A percentile compares a stretch with the other conserved stretches of the same genome.
phyloP scores from a whole-genome alignment of 495 filamentous ascomycete species.

The Acidiella bohemica region DNA sequence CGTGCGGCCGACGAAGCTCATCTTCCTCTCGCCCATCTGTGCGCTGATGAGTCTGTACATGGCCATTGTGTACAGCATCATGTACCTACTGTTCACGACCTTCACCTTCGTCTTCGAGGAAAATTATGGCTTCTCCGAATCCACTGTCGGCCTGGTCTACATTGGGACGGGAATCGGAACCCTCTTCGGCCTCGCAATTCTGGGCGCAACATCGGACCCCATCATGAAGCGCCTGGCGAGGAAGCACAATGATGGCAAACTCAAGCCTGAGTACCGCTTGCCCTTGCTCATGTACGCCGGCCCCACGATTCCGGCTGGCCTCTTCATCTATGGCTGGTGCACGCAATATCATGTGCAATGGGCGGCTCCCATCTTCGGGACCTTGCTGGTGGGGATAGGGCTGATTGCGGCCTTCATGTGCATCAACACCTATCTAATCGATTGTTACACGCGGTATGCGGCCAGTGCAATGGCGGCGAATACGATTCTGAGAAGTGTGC shows the following conservation, averaged over 20 bases:
- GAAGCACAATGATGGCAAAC: constrained; percentile 21
- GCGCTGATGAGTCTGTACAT: constrained; percentile 28
- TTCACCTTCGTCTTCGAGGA: constrained; percentile 32
- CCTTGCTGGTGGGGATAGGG: constrained; percentile 24
- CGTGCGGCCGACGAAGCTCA: constrained; percentile 27
- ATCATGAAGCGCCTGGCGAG: constrained; percentile 22
- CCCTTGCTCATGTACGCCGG: constrained; percentile 26
- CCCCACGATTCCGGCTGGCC: constrained; percentile 24
- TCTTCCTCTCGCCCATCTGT: constrained; percentile 30
- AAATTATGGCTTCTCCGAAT: constrained; percentile 26
- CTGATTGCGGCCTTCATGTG: constrained; percentile 28
- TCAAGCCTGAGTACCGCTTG: constrained; percentile 30
- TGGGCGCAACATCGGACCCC: constrained; percentile 22
- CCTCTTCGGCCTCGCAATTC: constrained; percentile 23
- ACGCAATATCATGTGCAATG: constrained; percentile 25
- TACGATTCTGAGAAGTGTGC: constrained; percentile 24
- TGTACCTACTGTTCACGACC: constrained; percentile 33
- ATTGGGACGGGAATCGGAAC: constrained; percentile 28
- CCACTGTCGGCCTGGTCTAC: constrained; percentile 26
- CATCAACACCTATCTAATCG: constrained; percentile 29
- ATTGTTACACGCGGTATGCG: constrained; percentile 27
- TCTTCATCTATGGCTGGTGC: constrained; percentile 28
- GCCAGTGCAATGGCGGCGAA: constrained; percentile 29
- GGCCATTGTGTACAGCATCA: constrained; percentile 26
- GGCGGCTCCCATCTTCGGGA: constrained; percentile 29